Evolutionary conservation across 345 rosid species (phyloP).

Genomic region (rapeseed (Brassica napus)): Da-Ae NC_063434.1:24741001-24741500

Average conservation of each 20-base stretch:
- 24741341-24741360: conserved; percentile 2
- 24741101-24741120: conserved; percentile 28
- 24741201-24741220: conserved; percentile 38
- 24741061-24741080: not conserved
- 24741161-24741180: conserved; percentile 8
- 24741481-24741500: not conserved
- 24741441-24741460: not conserved
- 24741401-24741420: not conserved
- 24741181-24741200: conserved; percentile 35
- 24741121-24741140: conserved; percentile 36
- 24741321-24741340: conserved; percentile 23
- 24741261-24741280: conserved; percentile 66
- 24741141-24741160: conserved; percentile 29
- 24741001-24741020: not conserved
- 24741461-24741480: not conserved
- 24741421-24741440: not conserved
- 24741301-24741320: conserved; percentile 50
- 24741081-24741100: conserved; percentile 18
- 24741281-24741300: conserved; percentile 62
- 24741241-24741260: conserved; percentile 30
- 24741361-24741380: conserved; percentile 20
- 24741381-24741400: not conserved
- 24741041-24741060: not conserved
- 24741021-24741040: not conserved
- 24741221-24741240: not conserved